Conservation (phyloP, 1,139 yeast species). For the Kurtzmaniella quercitrusa region DNA sequence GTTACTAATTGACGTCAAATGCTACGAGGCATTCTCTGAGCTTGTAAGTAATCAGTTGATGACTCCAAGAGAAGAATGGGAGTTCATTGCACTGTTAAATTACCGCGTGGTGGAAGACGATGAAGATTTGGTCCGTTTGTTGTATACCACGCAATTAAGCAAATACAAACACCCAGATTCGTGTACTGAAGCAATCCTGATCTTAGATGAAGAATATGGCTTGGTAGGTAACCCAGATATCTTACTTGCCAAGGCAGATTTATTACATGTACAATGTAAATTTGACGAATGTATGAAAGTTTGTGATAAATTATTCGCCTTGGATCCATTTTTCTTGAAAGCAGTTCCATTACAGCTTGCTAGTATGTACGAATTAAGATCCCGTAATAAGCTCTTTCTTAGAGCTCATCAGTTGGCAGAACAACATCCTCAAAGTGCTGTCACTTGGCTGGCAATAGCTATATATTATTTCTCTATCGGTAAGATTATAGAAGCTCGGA, state of each 20-base stretch:
- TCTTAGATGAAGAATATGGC: constrained; percentile 67
- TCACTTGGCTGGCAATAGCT: constrained; percentile 93
- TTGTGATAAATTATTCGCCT: constrained; percentile 61
- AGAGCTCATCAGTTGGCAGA: constrained; percentile 87
- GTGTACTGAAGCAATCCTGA: constrained; percentile 62
- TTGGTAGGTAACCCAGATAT: constrained; percentile 69
- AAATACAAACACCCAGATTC: constrained; percentile 61
- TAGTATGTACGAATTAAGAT: constrained; percentile 81
- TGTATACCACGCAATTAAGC: constrained; percentile 74
- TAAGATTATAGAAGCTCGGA: constrained; percentile 77
- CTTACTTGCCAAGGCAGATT: constrained; percentile 65
- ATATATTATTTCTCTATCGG: constrained; percentile 77
- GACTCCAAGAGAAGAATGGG: constrained; percentile 89
- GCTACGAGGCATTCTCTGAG: constrained; percentile 89
- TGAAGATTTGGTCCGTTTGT: constrained; percentile 68
- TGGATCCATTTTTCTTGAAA: constrained; percentile 70
- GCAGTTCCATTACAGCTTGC: constrained; percentile 78
- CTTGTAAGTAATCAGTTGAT: constrained; percentile 68
- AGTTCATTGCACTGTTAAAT: constrained; percentile 59
- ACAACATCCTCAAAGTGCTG: constrained; percentile 73
- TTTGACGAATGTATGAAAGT: constrained; percentile 71
- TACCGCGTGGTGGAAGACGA: constrained; percentile 77
- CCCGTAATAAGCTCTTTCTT: constrained; percentile 73
- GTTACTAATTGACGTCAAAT: constrained; percentile 79
- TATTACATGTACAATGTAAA: constrained; percentile 70